Base-by-base conservation (phyloP, 768 basidiomycete species). In the Mycena rebaudengoi region DNA sequence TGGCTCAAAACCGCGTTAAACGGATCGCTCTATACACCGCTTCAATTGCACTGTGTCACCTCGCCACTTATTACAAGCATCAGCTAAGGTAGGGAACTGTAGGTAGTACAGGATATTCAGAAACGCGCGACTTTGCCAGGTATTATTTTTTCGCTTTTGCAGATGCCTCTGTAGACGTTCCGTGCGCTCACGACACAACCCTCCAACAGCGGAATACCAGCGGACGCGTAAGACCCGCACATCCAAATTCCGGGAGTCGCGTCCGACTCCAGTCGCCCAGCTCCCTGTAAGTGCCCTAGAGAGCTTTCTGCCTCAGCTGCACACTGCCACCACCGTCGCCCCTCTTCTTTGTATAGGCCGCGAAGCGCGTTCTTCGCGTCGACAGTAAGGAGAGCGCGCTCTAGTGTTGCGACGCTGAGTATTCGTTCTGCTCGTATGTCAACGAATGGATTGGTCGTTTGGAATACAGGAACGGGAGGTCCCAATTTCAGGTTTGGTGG, bases 121-220 rank as follows among this genome's bases (percentile, higher is more conserved):
- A n/a, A n/a, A n/a, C n/a, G n/a, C n/a, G n/a, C n/a, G n/a, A n/a
- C n/a, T n/a, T 40, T 43, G 12, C 44, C 57, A 4, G 52, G 52
- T 28, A 26, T 45, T 2, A 68, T 28, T 1, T 59, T 62, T 40
- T 70, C 69, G 50, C 66, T 65, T 41, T 64, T 25, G n/a, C 63
- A 68, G 30, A 70, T 70, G 20, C 58, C 67, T 26, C 78, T n/a
- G 11, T 68, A 68, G 11, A 90, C 87, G 48, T 81, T 81, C 72
- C 82, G 80, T n/a, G 90, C 90, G 68, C 90, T 91, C 20, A 84
- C 83, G 13, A 92, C 92, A 73, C 92, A 94, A 3, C 91, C 91
- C 70, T 95, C 93, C 48, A 94, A 75, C 55, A 95, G 73, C 10
- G 92, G 92, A 46, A 94, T 91, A 0, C 93, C 92, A 18, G 82